Evolutionary conservation across 306 rosid species (phyloP).

Genomic region (Citrullus mucosospermus): DNA sequence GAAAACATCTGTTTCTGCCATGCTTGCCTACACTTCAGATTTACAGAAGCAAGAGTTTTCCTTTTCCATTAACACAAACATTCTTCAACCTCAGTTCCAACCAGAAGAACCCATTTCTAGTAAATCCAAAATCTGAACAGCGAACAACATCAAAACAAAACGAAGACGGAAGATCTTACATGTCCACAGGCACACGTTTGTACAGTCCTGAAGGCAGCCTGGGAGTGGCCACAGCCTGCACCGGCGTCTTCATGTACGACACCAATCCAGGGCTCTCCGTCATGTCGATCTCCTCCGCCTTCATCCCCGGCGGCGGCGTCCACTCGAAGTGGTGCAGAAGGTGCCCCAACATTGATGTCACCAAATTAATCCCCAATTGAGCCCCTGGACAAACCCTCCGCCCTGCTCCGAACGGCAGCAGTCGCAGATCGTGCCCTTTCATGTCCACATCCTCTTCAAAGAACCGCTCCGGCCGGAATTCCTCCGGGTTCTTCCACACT

Average conservation of each 20-base stretch:
- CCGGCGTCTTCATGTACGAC: constrained; percentile 66
- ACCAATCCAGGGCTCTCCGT: constrained; percentile 69
- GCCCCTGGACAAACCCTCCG: constrained; percentile 83
- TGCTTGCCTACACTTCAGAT: neutral
- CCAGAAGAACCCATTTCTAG: neutral
- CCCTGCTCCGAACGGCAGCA: constrained; percentile 79
- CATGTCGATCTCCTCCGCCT: constrained; percentile 62
- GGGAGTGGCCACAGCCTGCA: constrained; percentile 53
- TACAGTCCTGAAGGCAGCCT: constrained; percentile 58
- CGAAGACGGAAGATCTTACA: constrained; percentile 10
- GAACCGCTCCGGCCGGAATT: constrained; percentile 74
- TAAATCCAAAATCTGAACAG: neutral
- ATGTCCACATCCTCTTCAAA: constrained; percentile 83
- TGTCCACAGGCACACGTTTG: constrained; percentile 42
- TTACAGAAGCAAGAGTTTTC: neutral
- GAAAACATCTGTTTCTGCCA: neutral
- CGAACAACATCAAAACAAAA: neutral
- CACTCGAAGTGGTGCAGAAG: constrained; percentile 70
- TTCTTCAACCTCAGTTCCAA: neutral
- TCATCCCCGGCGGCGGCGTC: constrained; percentile 35
- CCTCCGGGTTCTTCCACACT: constrained; percentile 50
- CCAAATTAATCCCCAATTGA: constrained; percentile 72
- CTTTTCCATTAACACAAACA: neutral
- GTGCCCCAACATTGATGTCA: constrained; percentile 75
- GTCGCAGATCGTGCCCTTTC: constrained; percentile 77